These are phyloP conservation scores for Stropharia rugosoannulata DNA, from an alignment of 768 basidiomycete species.

Conservation along the genomic window DNA sequence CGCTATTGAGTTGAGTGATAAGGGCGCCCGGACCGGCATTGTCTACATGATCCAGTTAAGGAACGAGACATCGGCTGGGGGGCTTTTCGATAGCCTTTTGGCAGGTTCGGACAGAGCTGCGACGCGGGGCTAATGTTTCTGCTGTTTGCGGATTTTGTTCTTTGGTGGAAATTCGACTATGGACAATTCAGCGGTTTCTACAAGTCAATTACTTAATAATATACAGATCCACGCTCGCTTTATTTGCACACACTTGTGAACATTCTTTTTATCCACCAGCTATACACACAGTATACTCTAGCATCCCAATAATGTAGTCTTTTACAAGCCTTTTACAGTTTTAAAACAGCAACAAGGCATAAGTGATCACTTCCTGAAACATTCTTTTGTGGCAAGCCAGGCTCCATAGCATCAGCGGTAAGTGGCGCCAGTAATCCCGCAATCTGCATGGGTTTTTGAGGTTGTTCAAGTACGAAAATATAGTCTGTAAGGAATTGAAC, in stretches of 20 bases:
- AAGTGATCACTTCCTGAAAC: slow-evolving; percentile 89
- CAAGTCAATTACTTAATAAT: slow-evolving; percentile 9
- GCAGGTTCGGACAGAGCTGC: slow-evolving; percentile 78
- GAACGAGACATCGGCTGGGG: slow-evolving; percentile 83
- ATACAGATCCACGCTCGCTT: slow-evolving; percentile 5
- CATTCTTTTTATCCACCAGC: too few species aligned
- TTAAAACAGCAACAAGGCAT: slow-evolving; percentile 69
- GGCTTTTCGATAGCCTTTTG: slow-evolving; percentile 83
- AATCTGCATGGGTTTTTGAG: slow-evolving; percentile 33
- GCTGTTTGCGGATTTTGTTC: slow-evolving; percentile 2
- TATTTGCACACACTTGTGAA: slow-evolving; percentile 4
- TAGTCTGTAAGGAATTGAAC: slow-evolving; percentile 61
- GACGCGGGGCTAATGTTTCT: slow-evolving; percentile 11
- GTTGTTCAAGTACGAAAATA: slow-evolving; percentile 71
- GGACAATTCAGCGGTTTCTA: slow-evolving; percentile 2
- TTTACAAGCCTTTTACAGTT: slow-evolving; percentile 16
- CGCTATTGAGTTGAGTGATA: slow-evolving; percentile 92
- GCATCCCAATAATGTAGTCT: too few species aligned
- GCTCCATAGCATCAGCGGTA: slow-evolving; percentile 51
- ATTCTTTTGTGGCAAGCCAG: slow-evolving; percentile 77
- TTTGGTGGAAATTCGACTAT: slow-evolving; percentile 10
- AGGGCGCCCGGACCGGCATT: slow-evolving; percentile 89
- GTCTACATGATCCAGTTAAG: slow-evolving; percentile 97
- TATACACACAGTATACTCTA: too few species aligned
- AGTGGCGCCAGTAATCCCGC: slow-evolving; percentile 64